Percentiles rank a stretch among this genome's conserved stretches.
Conservation (phyloP, 768 basidiomycete genomes). For the Dioszegia aurantiaca region DNA sequence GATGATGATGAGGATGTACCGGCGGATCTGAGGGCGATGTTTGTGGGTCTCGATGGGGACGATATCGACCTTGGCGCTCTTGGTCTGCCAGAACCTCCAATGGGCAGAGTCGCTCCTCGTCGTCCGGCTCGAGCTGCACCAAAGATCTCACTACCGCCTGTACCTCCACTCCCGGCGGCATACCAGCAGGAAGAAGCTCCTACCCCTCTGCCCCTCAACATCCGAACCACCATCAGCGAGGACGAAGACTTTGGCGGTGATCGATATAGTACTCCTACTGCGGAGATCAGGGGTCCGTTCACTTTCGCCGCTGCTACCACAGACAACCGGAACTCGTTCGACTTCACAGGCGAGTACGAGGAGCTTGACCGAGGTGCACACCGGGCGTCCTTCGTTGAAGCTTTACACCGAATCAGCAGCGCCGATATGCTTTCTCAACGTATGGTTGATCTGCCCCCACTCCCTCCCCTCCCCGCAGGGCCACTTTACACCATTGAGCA, state of each 20-base stretch:
- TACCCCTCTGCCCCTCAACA: not conserved
- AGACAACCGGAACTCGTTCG: constrained; percentile 29
- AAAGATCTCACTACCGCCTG: constrained; percentile 27
- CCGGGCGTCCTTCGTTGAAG: constrained; percentile 44
- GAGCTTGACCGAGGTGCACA: constrained; percentile 34
- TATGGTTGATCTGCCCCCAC: constrained; percentile 10
- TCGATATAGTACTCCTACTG: constrained; percentile 8
- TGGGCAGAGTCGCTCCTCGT: constrained; percentile 20
- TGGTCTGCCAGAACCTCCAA: constrained; percentile 30
- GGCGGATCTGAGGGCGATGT: constrained; percentile 4
- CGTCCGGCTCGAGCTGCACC: constrained; percentile 21
- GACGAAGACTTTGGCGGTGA: constrained; percentile 2
- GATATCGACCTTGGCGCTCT: constrained; percentile 3
- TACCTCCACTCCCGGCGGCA: constrained; percentile 17
- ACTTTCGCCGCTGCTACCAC: constrained; percentile 28
- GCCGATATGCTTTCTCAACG: not conserved
- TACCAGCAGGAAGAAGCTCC: not conserved
- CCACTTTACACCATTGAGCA: constrained; percentile 13
- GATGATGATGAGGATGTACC: constrained; percentile 12
- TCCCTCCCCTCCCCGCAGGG: constrained; percentile 13
- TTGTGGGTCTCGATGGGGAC: not conserved
- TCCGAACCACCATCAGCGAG: not conserved
- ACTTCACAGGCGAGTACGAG: constrained; percentile 48
- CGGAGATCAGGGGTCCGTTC: constrained; percentile 21
- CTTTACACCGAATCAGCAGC: constrained; percentile 21